Conservation (phyloP, 1,139 yeast genomes). For the Geotrichum citri-aurantii region DNA sequence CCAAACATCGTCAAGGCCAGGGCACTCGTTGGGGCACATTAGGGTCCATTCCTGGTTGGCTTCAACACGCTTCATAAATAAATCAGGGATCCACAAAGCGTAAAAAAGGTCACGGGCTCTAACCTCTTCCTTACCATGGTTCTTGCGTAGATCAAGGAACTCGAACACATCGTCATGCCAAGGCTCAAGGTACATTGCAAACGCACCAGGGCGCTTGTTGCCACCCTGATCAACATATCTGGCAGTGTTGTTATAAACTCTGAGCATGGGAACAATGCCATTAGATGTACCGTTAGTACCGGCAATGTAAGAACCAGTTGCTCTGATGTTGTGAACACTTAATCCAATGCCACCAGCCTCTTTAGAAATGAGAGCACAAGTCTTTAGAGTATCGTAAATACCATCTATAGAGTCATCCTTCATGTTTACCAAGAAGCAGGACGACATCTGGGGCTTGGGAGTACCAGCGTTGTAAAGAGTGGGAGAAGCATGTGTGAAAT, state of each 20-base stretch:
- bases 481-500: conserved; percentile 77
- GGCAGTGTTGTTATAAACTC: conserved; percentile 78
- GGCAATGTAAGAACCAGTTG: conserved; percentile 66
- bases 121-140: conserved; percentile 78
- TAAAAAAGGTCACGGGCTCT: conserved; percentile 79
- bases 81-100: conserved; percentile 78
- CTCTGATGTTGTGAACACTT: conserved; percentile 68
- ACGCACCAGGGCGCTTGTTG: conserved; percentile 80
- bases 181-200: conserved; percentile 74
- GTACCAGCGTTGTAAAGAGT: conserved; percentile 80
- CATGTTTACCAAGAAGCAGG: conserved; percentile 77
- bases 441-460: conserved; percentile 66
- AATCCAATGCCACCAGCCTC: conserved; percentile 83
- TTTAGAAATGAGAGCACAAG: conserved; percentile 71
- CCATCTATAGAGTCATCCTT: conserved; percentile 78
- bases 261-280: conserved; percentile 76
- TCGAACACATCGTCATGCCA: conserved; percentile 81
- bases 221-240: conserved; percentile 87
- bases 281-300: conserved; percentile 73
- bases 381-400: conserved; percentile 67
- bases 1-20: conserved; percentile 62
- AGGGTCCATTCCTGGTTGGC: conserved; percentile 65
- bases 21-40: conserved; percentile 73
- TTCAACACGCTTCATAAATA: conserved; percentile 74
- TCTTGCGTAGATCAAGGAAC: conserved; percentile 66